Conservation (phyloP, 2,329 filamentous ascomycete genomes). For the Epichloe baconii region DNA sequence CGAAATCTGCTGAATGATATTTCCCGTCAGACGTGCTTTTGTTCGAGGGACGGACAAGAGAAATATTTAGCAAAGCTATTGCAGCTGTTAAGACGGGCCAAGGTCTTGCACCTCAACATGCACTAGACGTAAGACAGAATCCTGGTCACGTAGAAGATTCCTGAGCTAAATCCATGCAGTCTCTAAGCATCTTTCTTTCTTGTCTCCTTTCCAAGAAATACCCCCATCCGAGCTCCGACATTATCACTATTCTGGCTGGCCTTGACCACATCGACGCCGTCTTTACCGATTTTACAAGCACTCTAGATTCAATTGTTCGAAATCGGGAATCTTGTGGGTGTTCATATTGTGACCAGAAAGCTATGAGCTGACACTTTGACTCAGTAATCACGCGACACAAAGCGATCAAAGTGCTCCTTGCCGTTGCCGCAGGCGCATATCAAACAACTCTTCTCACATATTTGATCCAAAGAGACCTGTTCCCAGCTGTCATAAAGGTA, state of each 20-base stretch:
- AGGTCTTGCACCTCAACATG: constrained; percentile 57
- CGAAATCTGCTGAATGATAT: constrained; percentile 56
- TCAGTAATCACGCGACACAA: constrained; percentile 63
- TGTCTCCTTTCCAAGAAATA: constrained; percentile 79
- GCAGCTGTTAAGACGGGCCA: constrained; percentile 48
- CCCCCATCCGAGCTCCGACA: constrained; percentile 87
- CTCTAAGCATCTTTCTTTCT: constrained; percentile 75
- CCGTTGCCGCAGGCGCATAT: constrained; percentile 85
- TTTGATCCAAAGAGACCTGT: constrained; percentile 87
- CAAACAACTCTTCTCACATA: constrained; percentile 90
- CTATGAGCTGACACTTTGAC: neutral
- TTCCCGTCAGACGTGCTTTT: constrained; percentile 63
- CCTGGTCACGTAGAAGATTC: neutral
- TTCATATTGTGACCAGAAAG: neutral
- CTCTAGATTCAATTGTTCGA: constrained; percentile 71
- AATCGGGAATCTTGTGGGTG: constrained; percentile 56
- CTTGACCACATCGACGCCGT: constrained; percentile 77
- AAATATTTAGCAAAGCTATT: constrained; percentile 66
- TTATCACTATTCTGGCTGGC: constrained; percentile 80
- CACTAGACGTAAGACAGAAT: constrained; percentile 61
- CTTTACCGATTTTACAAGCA: constrained; percentile 77
- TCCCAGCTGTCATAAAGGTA: constrained; percentile 91
- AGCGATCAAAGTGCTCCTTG: constrained; percentile 68
- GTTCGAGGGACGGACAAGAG: constrained; percentile 63
- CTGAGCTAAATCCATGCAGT: constrained; percentile 39